Percentiles rank a stretch among this genome's conserved stretches.
These are phyloP conservation scores for Aspergillus carlsbadensis DNA, from an alignment of 495 filamentous ascomycete genomes.

Conservation along the genomic window DNA sequence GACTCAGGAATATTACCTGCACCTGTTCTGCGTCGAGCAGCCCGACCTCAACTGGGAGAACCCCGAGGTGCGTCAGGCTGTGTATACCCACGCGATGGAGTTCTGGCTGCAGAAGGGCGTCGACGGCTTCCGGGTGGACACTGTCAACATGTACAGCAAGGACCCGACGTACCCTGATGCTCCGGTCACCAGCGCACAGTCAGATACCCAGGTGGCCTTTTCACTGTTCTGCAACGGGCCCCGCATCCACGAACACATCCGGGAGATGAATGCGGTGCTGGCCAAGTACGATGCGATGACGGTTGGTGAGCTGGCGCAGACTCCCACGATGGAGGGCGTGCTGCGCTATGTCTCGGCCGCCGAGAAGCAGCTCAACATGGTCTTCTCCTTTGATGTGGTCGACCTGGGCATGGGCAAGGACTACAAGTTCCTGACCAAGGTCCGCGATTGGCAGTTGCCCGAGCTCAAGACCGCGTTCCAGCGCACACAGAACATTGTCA, in stretches of 20 bases:
- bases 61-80: slow-evolving; percentile 55
- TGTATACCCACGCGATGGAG: slow-evolving; percentile 58
- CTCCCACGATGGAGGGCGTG: not conserved
- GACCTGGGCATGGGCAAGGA: slow-evolving; percentile 26
- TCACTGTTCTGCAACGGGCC: slow-evolving; percentile 62
- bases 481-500: slow-evolving; percentile 65
- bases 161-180: slow-evolving; percentile 58
- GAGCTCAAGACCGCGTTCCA: slow-evolving; percentile 42
- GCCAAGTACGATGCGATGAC: slow-evolving; percentile 55
- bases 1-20: slow-evolving; percentile 68
- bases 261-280: slow-evolving; percentile 59
- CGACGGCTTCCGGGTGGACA: slow-evolving; percentile 69
- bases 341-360: not conserved
- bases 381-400: slow-evolving; percentile 68
- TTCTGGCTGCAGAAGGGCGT: slow-evolving; percentile 70
- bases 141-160: slow-evolving; percentile 66
- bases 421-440: slow-evolving; percentile 39
- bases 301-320: not conserved
- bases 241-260: slow-evolving; percentile 60
- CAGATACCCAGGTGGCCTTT: slow-evolving; percentile 42
- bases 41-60: slow-evolving; percentile 79
- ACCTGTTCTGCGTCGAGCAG: slow-evolving; percentile 61
- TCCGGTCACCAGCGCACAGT: slow-evolving; percentile 36
- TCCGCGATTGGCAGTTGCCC: not conserved
- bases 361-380: slow-evolving; percentile 56